Percentiles rank a stretch among this genome's conserved stretches.
Evolutionary conservation across 768 basidiomycete genomes (phyloP).

Genomic region (Rhizopogon vulgaris): DNA sequence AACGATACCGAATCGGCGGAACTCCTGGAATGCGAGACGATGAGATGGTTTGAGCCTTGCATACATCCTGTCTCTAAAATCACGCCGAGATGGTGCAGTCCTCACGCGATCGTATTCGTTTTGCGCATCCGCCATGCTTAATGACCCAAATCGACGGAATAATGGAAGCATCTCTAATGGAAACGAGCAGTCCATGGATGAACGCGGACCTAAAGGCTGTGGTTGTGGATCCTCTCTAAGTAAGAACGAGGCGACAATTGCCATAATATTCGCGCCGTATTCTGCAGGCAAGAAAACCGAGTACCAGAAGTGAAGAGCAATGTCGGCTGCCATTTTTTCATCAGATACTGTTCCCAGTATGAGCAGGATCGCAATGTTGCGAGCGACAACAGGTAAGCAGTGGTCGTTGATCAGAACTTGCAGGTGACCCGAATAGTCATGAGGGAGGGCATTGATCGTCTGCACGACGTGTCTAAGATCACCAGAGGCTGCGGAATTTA

Average conservation of each 20-base stretch:
- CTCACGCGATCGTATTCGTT: slow-evolving; percentile 28
- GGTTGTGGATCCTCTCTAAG: slow-evolving; percentile 2
- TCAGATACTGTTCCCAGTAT: slow-evolving; percentile 33
- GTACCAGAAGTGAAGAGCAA: slow-evolving; percentile 45
- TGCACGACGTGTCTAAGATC: slow-evolving; percentile 39
- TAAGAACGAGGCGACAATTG: slow-evolving; percentile 14
- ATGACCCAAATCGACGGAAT: not conserved
- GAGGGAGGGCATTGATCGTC: slow-evolving; percentile 38
- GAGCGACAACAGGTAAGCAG: slow-evolving; percentile 22
- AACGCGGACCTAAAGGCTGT: slow-evolving; percentile 8
- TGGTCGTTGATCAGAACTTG: slow-evolving; percentile 38
- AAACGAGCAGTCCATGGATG: slow-evolving; percentile 13
- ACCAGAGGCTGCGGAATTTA: slow-evolving; percentile 35
- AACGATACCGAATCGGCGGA: slow-evolving; percentile 35
- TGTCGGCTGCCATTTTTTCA: slow-evolving; percentile 30
- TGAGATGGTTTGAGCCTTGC: slow-evolving; percentile 36
- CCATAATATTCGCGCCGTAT: slow-evolving; percentile 20
- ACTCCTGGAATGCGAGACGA: slow-evolving; percentile 36
- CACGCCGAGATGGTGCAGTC: slow-evolving; percentile 30
- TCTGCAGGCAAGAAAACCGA: slow-evolving; percentile 35
- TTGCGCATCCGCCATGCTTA: slow-evolving; percentile 15
- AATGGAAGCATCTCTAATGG: not conserved
- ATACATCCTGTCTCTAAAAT: slow-evolving; percentile 37
- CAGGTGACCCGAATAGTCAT: slow-evolving; percentile 33
- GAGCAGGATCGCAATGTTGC: slow-evolving; percentile 37